Evolutionary conservation across 768 basidiomycete species (phyloP), one percentile per base, ranked within the genome.

Genomic region (Lepiota brunneoincarnata): DNA sequence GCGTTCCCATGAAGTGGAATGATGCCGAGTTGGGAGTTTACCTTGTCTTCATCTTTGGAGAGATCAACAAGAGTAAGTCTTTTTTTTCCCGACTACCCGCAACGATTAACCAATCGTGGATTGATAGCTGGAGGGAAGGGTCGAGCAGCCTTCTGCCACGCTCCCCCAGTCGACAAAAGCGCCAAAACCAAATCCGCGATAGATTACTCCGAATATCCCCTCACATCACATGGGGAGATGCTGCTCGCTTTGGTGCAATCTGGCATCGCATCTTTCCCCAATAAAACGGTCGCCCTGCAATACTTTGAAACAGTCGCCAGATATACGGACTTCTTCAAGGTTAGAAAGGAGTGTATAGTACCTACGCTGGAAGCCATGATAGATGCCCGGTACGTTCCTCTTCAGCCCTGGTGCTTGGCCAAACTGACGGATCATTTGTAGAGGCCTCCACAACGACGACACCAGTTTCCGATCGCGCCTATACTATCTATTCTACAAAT

Each of bases 241-340:
- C 72, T 99, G 39, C 77, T 87, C 56, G 82, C 89, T 2, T 83
- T 97, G 44, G 83, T 97, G 38, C 82, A 89, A 61, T 91, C 91
- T 20, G 85, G 89, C 31, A 84, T 98, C 50, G 84, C 86, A 12
- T 75, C 79, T 3, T 94, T 87, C 70, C 93, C 92, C 5, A 89
- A 95, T 70, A 84, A 85, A 26, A 78, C 86, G 11, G 95, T 98
- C 17, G 76, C 82, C 6, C 77, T 95, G 69, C 93, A 96, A 64
- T 94, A 91, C 69, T 98, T 98, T 59, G 97, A 99, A 70, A 89
- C 91, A 4, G 81, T 81, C 10, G 82, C 91, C n/a, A 83, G 97
- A 44, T 99, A 98, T 66, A 82, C 84, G 34, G 97, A 98, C 62
- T 98, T 99, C 68, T 98, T 98, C 84, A 93, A 91, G 69, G 86